Percentiles rank a stretch among this genome's conserved stretches.
Conservation (phyloP, 2,329 filamentous ascomycete species). For the Endothia cerciana region DNA sequence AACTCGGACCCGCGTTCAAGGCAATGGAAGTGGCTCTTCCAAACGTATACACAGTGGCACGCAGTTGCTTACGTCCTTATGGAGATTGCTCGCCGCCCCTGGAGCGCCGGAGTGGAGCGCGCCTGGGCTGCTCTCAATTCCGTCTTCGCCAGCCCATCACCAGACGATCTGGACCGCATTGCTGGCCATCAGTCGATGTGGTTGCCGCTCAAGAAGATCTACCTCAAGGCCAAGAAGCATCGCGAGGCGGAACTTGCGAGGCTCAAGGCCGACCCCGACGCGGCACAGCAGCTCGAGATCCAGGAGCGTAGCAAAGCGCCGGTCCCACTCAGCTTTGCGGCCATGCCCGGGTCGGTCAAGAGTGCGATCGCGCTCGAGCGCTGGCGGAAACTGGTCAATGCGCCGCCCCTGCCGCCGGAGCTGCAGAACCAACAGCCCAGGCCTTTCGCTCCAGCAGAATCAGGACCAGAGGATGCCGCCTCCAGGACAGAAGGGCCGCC, state of each 20-base stretch:
- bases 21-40: slow-evolving; percentile 62
- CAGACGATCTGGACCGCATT: slow-evolving; percentile 49
- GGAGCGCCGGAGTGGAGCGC: slow-evolving; percentile 39
- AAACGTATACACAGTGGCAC: slow-evolving; percentile 64
- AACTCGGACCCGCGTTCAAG: slow-evolving; percentile 52
- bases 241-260: slow-evolving; percentile 55
- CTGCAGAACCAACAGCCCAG: not conserved
- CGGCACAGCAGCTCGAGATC: slow-evolving; percentile 53
- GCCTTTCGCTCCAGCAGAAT: not conserved
- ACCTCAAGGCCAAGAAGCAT: slow-evolving; percentile 55
- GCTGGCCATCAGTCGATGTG: slow-evolving; percentile 54
- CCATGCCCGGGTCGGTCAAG: slow-evolving; percentile 51
- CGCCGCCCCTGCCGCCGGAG: slow-evolving; percentile 32
- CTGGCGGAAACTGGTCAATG: slow-evolving; percentile 55
- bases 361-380: slow-evolving; percentile 51
- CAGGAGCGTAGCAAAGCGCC: slow-evolving; percentile 49
- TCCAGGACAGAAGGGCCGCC: slow-evolving; percentile 1
- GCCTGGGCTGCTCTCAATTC: slow-evolving; percentile 38
- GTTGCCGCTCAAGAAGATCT: slow-evolving; percentile 58
- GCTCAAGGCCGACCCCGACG: slow-evolving; percentile 52
- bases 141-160: slow-evolving; percentile 39
- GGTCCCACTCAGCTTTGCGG: slow-evolving; percentile 51
- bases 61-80: slow-evolving; percentile 60
- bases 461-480: not conserved
- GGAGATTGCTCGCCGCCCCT: slow-evolving; percentile 50